Evolutionary conservation across 225 moss, liverwort and hornwort genomes (phyloP).

Genomic region (Polytrichum formosum): DNA sequence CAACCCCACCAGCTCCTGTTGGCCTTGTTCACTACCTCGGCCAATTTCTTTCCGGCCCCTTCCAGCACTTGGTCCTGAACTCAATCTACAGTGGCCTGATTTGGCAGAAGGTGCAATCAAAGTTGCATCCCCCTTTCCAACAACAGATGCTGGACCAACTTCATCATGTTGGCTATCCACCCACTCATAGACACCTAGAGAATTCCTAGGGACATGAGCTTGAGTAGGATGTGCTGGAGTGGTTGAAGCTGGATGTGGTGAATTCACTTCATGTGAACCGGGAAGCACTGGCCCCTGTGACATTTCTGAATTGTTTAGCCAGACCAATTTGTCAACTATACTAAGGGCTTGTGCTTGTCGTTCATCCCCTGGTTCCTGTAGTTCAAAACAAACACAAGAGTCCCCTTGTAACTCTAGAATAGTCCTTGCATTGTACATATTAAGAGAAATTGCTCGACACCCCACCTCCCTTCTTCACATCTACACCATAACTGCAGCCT

Average conservation of each 20-base stretch:
- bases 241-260: conserved; percentile 17
- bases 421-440: background rate
- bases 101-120: background rate
- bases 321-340: conserved; percentile 63
- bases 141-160: conserved; percentile 22
- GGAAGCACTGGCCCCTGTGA: conserved; percentile 20
- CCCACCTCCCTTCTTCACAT: too few relatives aligned
- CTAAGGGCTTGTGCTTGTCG: conserved; percentile 51
- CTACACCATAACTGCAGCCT: too few relatives aligned
- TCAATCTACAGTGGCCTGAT: background rate
- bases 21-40: background rate
- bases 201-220: conserved; percentile 31
- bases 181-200: conserved; percentile 58
- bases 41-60: background rate
- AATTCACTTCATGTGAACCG: conserved; percentile 19
- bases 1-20: background rate
- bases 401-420: background rate
- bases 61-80: background rate
- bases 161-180: conserved; percentile 61
- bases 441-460: too few relatives aligned
- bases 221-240: conserved; percentile 38
- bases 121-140: background rate
- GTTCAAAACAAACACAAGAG: background rate
- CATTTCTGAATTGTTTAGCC: conserved; percentile 44
- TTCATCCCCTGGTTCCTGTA: conserved; percentile 56